Conservation (phyloP, 1,284 basidiomycete species). For the Rhodotorula mucilaginosa region DNA sequence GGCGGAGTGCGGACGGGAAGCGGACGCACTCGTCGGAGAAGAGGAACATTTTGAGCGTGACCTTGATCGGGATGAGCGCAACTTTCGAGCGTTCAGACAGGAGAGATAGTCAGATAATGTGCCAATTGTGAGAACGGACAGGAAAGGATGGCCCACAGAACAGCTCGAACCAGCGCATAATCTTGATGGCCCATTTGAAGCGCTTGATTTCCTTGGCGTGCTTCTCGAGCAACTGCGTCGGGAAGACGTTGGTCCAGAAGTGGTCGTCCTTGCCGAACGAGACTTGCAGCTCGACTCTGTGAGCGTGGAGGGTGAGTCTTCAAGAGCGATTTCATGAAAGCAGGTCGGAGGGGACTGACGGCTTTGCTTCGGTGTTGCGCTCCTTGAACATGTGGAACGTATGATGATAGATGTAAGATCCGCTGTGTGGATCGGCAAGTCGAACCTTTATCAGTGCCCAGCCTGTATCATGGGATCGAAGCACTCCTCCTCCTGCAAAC, state of each 20-base stretch:
- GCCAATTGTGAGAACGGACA: no score
- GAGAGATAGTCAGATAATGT: no score
- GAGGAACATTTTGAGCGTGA: conserved; percentile 60
- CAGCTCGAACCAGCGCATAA: conserved; percentile 58
- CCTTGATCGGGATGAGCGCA: conserved; percentile 61
- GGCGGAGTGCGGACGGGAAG: no score
- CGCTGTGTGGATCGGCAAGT: conserved; percentile 1
- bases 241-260: conserved; percentile 68
- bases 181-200: conserved; percentile 59
- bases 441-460: neutral
- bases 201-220: conserved; percentile 59
- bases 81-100: neutral
- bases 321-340: neutral
- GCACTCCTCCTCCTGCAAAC: neutral
- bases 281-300: conserved; percentile 61
- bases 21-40: conserved; percentile 56
- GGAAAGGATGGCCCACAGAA: conserved; percentile 48
- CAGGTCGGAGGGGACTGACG: conserved; percentile 1
- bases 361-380: conserved; percentile 54
- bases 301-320: conserved; percentile 23
- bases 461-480: neutral
- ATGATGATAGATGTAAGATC: conserved; percentile 36
- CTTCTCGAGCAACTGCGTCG: conserved; percentile 57
- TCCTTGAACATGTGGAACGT: conserved; percentile 54
- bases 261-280: conserved; percentile 61